These are phyloP conservation scores for Paspalum notatum DNA, from an alignment of 176 grass and related monocot genomes.

Conservation along the genomic window DNA sequence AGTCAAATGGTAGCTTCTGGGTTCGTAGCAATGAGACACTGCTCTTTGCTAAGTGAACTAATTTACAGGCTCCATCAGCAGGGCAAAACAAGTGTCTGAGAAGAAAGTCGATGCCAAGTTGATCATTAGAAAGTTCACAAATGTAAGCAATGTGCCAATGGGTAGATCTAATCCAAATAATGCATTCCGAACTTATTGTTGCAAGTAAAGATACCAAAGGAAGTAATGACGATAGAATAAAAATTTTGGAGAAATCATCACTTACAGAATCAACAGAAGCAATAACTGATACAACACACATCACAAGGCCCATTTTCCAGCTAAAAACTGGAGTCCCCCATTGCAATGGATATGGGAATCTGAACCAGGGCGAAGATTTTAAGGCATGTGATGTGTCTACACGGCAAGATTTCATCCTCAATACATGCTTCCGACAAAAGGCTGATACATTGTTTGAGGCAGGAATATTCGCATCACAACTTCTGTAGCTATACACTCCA, in stretches of 20 bases:
- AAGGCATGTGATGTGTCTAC: conserved; percentile 84
- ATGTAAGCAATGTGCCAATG: neutral
- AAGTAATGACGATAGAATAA: conserved; percentile 22
- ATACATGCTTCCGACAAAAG: conserved; percentile 87
- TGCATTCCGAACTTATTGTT: conserved; percentile 16
- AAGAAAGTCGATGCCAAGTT: conserved; percentile 31
- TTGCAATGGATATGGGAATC: conserved; percentile 91
- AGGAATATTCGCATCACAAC: conserved; percentile 82
- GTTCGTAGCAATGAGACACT: neutral
- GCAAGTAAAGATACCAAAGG: conserved; percentile 19
- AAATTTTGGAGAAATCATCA: conserved; percentile 32
- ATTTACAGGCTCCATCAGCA: conserved; percentile 18
- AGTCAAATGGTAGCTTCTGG: neutral
- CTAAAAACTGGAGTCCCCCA: conserved; percentile 95
- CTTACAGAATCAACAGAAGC: conserved; percentile 95
- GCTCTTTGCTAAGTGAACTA: neutral
- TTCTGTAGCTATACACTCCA: conserved; percentile 86
- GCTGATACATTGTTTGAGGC: conserved; percentile 81
- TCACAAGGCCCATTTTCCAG: conserved; percentile 92
- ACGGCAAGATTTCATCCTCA: conserved; percentile 87
- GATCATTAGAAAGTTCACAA: conserved; percentile 22
- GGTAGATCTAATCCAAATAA: conserved; percentile 9
- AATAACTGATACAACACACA: conserved; percentile 91
- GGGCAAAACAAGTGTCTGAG: neutral
- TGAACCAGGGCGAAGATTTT: conserved; percentile 92